Conservation (phyloP, 1,284 basidiomycete species). For the Rhodotorula mucilaginosa region DNA sequence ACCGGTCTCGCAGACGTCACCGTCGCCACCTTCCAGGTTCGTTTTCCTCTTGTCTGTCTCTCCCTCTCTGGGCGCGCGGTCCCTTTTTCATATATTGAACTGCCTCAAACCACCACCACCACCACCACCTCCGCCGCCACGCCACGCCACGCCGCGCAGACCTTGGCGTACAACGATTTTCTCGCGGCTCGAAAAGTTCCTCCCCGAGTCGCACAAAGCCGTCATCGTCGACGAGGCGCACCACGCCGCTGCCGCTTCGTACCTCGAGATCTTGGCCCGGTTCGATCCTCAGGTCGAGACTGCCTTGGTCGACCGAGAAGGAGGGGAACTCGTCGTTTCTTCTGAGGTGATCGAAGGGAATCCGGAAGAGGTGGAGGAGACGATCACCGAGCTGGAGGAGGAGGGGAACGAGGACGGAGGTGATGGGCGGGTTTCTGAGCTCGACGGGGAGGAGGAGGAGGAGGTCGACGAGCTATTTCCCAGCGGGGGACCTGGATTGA, state of each 20-base stretch:
- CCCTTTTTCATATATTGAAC: too few species aligned
- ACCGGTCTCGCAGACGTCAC: conserved; percentile 77
- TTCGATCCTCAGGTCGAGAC: conserved; percentile 58
- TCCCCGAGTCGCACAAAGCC: conserved; percentile 68
- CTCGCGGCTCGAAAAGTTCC: conserved; percentile 71
- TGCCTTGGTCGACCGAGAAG: neutral
- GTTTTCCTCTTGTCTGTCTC: neutral
- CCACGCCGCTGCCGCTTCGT: conserved; percentile 86
- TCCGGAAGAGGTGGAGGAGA: neutral
- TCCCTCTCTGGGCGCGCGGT: neutral
- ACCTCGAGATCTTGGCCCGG: conserved; percentile 70
- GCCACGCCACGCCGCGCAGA: conserved; percentile 5
- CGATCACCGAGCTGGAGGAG: neutral
- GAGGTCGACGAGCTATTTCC: neutral
- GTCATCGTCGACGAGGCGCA: conserved; percentile 92
- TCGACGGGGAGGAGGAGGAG: neutral
- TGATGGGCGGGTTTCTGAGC: too few species aligned
- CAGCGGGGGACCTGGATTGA: too few species aligned
- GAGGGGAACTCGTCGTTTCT: neutral
- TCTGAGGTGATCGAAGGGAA: neutral
- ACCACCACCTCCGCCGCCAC: too few species aligned
- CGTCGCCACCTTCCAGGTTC: conserved; percentile 36
- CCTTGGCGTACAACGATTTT: conserved; percentile 11
- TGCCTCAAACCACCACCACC: too few species aligned
- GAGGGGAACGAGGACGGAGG: neutral